A percentile compares a stretch with the other conserved stretches of the same genome.
phyloP scores from a whole-genome alignment of 2,329 filamentous ascomycete genomes.

The Ilyonectria robusta region DNA sequence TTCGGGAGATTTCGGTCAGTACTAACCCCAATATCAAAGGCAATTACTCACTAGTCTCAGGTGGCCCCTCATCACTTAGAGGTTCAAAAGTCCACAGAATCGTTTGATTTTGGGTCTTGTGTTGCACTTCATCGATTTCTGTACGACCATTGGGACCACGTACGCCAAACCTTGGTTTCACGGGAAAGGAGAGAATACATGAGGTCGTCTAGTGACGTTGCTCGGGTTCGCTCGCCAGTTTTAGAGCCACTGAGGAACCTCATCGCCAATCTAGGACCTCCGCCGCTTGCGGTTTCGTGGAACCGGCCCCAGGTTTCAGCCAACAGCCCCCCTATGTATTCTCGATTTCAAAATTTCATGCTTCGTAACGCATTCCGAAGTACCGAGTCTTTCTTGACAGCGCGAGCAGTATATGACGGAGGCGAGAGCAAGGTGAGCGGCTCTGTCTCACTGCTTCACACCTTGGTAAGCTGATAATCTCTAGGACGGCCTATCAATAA shows the following conservation, averaged over 20 bases:
- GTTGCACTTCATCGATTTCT: conserved; percentile 78
- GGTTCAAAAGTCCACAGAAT: conserved; percentile 59
- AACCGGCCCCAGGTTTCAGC: conserved; percentile 76
- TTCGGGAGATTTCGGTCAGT: conserved; percentile 76
- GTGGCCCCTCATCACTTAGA: conserved; percentile 65
- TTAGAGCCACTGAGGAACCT: conserved; percentile 73
- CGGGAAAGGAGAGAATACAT: conserved; percentile 71
- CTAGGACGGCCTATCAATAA: conserved; percentile 76
- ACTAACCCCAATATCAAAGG: neutral
- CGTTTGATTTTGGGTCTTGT: conserved; percentile 79
- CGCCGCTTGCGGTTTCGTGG: conserved; percentile 78
- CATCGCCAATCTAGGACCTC: conserved; percentile 76
- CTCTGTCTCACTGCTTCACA: neutral
- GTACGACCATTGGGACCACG: conserved; percentile 80
- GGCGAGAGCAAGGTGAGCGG: conserved; percentile 75
- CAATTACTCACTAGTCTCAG: conserved; percentile 44
- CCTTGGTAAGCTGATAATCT: conserved; percentile 29
- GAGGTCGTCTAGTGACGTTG: conserved; percentile 67
- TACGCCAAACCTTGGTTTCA: conserved; percentile 74
- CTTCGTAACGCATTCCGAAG: conserved; percentile 76
- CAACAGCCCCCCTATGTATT: conserved; percentile 75
- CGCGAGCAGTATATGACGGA: conserved; percentile 78
- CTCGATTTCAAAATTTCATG: conserved; percentile 81
- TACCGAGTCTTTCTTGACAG: conserved; percentile 75
- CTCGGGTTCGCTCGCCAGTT: conserved; percentile 68